phyloP scores from a whole-genome alignment of 2,329 filamentous ascomycete genomes.

The Epichloe elymi region DNA sequence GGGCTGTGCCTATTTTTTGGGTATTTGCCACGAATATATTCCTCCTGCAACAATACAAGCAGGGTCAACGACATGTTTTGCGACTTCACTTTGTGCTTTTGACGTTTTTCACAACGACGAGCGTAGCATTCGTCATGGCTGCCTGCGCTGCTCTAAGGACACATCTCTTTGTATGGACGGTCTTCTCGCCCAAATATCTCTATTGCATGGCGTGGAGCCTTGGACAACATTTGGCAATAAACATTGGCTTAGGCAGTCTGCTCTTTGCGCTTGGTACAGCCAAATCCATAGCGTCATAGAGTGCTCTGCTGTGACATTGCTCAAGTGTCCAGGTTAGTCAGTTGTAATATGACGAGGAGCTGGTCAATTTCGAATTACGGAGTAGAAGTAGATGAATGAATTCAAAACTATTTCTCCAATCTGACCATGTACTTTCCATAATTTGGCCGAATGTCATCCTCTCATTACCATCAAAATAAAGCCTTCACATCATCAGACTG shows the following conservation, averaged over 20 bases:
- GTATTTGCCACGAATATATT: slow-evolving; percentile 50
- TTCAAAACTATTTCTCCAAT: neutral
- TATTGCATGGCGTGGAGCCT: slow-evolving; percentile 84
- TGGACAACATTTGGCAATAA: slow-evolving; percentile 65
- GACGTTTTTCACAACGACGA: slow-evolving; percentile 57
- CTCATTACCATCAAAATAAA: neutral
- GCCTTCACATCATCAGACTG: neutral
- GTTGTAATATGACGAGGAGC: too few relatives aligned
- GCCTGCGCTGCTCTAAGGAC: slow-evolving; percentile 74
- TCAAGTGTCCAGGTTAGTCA: neutral
- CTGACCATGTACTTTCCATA: neutral
- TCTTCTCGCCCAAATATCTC: slow-evolving; percentile 93
- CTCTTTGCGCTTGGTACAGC: slow-evolving; percentile 39
- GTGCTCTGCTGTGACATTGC: neutral
- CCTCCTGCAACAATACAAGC: slow-evolving; percentile 28
- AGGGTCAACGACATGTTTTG: slow-evolving; percentile 20
- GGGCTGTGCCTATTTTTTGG: slow-evolving; percentile 90
- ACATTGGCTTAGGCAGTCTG: slow-evolving; percentile 47
- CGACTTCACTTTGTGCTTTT: slow-evolving; percentile 45
- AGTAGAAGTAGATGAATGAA: neutral
- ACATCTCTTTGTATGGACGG: slow-evolving; percentile 96
- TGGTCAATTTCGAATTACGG: neutral
- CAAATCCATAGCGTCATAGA: slow-evolving; percentile 2
- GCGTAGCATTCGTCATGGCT: slow-evolving; percentile 65
- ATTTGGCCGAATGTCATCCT: neutral